These are phyloP conservation scores for Gastrolobium villosum DNA, from an alignment of 306 rosid genomes.

Conservation along the genomic window DNA sequence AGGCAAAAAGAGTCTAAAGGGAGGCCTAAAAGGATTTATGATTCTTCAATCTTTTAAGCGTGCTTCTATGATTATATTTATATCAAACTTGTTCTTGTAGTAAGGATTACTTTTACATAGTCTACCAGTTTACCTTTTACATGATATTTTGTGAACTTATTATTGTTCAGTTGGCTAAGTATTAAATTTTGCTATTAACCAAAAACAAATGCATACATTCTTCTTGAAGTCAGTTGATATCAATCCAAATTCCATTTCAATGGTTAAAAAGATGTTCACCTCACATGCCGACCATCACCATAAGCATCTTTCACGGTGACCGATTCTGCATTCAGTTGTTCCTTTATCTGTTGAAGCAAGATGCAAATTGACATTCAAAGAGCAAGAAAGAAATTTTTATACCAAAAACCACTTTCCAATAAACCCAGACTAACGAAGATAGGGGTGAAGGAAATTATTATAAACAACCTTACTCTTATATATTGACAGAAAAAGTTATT, in stretches of 20 bases:
- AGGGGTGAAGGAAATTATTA: too few relatives aligned
- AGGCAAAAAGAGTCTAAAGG: background rate
- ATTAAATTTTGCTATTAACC: background rate
- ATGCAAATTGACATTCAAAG: conserved; percentile 35
- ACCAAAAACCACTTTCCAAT: background rate
- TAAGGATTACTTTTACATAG: background rate
- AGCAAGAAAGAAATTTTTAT: background rate
- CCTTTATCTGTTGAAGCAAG: conserved; percentile 68
- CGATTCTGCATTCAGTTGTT: conserved; percentile 82
- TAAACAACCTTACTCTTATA: too few relatives aligned
- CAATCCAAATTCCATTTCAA: too few relatives aligned
- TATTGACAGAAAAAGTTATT: too few relatives aligned
- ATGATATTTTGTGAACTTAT: background rate
- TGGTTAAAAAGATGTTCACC: conserved; percentile 52
- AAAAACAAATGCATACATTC: background rate
- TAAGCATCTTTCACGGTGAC: conserved; percentile 80
- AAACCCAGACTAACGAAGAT: too few relatives aligned
- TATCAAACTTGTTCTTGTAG: conserved; percentile 1
- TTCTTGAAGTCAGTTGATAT: background rate
- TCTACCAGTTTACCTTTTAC: background rate
- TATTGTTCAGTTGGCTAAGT: background rate
- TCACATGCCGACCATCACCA: conserved; percentile 95
- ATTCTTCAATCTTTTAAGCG: background rate
- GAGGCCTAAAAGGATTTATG: background rate
- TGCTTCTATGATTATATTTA: background rate